phyloP scores from a whole-genome alignment of 1,139 yeast species.

The Candida buenavistaensis region DNA sequence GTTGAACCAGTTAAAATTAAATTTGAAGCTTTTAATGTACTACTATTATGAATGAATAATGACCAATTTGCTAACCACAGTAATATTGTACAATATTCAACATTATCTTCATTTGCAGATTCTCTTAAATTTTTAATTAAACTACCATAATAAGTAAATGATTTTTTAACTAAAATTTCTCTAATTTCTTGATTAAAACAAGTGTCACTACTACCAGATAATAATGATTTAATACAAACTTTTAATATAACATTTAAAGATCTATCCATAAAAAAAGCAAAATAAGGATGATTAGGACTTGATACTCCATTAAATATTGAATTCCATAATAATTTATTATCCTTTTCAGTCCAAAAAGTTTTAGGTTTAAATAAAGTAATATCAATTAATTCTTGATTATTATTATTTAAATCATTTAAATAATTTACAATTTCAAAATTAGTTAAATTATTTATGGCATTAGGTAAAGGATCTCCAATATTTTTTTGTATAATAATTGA shows the following conservation, averaged over 20 bases:
- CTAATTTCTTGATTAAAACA: conserved; percentile 32
- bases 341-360: conserved; percentile 12
- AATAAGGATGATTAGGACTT: conserved; percentile 27
- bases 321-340: conserved; percentile 26
- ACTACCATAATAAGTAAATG: conserved; percentile 35
- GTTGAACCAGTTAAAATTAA: conserved; percentile 39
- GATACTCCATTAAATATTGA: conserved; percentile 28
- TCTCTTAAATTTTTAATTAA: conserved; percentile 35
- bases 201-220: conserved; percentile 16
- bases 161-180: conserved; percentile 31
- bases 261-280: conserved; percentile 39
- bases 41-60: conserved; percentile 33
- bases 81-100: conserved; percentile 39
- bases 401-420: conserved; percentile 3
- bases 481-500: neutral
- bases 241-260: conserved; percentile 35
- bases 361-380: neutral
- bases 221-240: conserved; percentile 14
- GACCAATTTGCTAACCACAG: conserved; percentile 42
- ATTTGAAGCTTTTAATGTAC: conserved; percentile 34
- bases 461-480: conserved; percentile 16
- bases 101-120: conserved; percentile 29
- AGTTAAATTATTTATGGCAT: conserved; percentile 12
- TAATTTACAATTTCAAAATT: conserved; percentile 7
- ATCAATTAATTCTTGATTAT: conserved; percentile 1